These are phyloP conservation scores for Ceratocystiopsis sp. DNA, from an alignment of 2,329 filamentous ascomycete genomes.

Conservation along the genomic window DNA sequence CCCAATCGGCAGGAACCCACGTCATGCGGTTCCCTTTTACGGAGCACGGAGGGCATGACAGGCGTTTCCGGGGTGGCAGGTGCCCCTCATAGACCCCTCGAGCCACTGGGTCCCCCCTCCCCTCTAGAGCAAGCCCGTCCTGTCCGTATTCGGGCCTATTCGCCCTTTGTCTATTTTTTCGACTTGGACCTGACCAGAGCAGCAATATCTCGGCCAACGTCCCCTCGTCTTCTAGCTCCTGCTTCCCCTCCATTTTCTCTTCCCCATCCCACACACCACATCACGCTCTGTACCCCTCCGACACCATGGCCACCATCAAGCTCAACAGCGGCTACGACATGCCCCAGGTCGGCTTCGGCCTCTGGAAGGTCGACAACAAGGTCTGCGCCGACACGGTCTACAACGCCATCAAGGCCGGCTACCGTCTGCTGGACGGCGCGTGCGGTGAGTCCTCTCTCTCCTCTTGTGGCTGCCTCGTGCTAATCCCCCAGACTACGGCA, in stretches of 20 bases:
- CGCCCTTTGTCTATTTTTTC: no score
- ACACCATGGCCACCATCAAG: conserved; percentile 35
- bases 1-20: no score
- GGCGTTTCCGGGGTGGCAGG: no score
- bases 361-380: conserved; percentile 70
- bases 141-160: no score
- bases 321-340: conserved; percentile 50
- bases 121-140: no score
- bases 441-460: conserved; percentile 28
- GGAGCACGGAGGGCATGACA: no score
- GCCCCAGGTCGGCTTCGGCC: conserved; percentile 60
- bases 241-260: background rate
- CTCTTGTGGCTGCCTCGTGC: background rate
- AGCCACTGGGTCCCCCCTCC: no score
- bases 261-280: conserved; percentile 3
- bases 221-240: no score
- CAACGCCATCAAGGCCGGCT: conserved; percentile 50
- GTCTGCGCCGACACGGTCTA: conserved; percentile 62
- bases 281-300: no score
- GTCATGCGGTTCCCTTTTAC: no score
- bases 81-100: no score
- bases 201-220: no score
- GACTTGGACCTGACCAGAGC: background rate
- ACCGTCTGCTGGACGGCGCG: conserved; percentile 43
- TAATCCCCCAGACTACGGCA: conserved; percentile 51